Percentiles rank a stretch among this genome's conserved stretches.
These are phyloP conservation scores for Lupinus albus DNA, from an alignment of 306 rosid genomes.

Conservation along the genomic window DNA sequence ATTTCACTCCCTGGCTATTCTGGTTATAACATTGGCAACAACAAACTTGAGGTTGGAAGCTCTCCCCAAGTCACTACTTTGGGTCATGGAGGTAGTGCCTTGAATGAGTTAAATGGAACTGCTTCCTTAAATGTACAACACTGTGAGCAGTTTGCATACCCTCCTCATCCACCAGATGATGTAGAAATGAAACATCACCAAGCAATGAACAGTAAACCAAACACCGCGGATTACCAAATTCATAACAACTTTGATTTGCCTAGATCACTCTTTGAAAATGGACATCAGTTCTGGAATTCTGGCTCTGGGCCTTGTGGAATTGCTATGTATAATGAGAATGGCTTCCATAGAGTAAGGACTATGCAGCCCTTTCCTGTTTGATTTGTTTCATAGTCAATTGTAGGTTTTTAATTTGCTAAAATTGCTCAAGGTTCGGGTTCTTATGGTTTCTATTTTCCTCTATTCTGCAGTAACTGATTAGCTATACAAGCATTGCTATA, in stretches of 20 bases:
- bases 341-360: constrained; percentile 58
- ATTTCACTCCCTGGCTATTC: constrained; percentile 56
- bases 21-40: constrained; percentile 46
- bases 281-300: constrained; percentile 63
- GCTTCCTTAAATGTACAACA: constrained; percentile 53
- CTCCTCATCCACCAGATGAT: constrained; percentile 46
- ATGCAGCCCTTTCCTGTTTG: constrained; percentile 20
- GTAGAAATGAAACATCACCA: constrained; percentile 44
- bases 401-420: constrained; percentile 1
- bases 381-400: not conserved
- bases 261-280: constrained; percentile 54
- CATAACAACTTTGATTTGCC: constrained; percentile 55
- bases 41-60: constrained; percentile 55
- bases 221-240: constrained; percentile 55
- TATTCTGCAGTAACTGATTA: constrained; percentile 61
- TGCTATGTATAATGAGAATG: constrained; percentile 60
- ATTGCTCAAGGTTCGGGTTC: not conserved
- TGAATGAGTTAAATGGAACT: constrained; percentile 55
- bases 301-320: constrained; percentile 56
- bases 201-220: constrained; percentile 46
- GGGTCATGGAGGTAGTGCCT: constrained; percentile 52
- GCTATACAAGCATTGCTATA: not conserved
- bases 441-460: constrained; percentile 28
- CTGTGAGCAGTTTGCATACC: constrained; percentile 56
- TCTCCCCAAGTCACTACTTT: constrained; percentile 52